These are phyloP conservation scores for Diaporthe sp. DNA, from an alignment of 2,329 filamentous ascomycete genomes.

Conservation along the genomic window DNA sequence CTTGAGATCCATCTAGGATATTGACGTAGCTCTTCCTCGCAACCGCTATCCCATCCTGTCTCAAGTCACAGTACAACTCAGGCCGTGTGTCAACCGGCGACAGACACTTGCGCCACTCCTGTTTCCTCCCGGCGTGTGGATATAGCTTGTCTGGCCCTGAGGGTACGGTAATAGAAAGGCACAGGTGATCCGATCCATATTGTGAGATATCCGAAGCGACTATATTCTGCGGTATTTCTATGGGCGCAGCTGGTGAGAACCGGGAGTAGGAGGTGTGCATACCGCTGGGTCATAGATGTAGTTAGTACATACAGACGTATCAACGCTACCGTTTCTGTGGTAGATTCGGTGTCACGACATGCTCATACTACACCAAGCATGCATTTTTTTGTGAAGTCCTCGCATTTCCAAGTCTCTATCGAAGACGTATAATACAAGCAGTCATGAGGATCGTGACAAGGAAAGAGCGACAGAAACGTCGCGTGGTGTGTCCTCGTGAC, in stretches of 20 bases:
- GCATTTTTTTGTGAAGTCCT: neutral
- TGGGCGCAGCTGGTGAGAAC: no score
- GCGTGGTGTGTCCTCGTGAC: constrained; percentile 8
- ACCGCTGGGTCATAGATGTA: neutral
- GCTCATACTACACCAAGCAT: neutral
- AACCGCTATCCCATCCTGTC: neutral
- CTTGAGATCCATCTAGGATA: neutral
- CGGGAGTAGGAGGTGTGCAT: neutral
- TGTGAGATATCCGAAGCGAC: no score
- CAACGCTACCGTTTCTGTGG: neutral
- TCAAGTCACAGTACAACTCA: neutral
- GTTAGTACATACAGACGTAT: neutral
- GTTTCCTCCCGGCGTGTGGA: no score
- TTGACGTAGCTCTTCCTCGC: neutral
- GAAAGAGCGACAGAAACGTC: neutral
- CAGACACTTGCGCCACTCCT: no score
- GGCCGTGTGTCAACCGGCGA: neutral
- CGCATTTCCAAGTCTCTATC: constrained; percentile 5
- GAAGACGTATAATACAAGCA: constrained; percentile 17
- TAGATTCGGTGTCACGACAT: neutral
- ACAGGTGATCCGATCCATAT: neutral
- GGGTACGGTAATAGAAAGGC: neutral
- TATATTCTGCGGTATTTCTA: neutral
- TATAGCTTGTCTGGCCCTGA: no score
- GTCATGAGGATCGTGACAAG: constrained; percentile 16